A percentile compares a stretch with the other conserved stretches of the same genome.
Evolutionary conservation across 2,329 filamentous ascomycete genomes (phyloP).

Genomic region (Colletotrichum australisinense): DNA sequence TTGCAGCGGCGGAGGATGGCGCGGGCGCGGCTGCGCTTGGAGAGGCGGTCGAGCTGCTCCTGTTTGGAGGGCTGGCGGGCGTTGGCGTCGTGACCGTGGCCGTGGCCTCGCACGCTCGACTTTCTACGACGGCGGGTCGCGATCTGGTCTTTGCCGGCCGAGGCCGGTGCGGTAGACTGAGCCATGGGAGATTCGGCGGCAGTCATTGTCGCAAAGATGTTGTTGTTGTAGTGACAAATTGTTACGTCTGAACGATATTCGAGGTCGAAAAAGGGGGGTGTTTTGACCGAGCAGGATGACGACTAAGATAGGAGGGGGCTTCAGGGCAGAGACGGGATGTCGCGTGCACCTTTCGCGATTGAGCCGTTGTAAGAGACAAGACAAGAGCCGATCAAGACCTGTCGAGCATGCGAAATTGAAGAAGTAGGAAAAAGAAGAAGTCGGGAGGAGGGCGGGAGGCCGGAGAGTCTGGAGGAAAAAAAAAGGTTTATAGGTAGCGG

Average conservation of each 20-base stretch:
- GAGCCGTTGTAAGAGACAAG: not conserved
- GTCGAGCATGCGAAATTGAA: not conserved
- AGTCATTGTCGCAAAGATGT: constrained; percentile 16
- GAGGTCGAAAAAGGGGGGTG: not conserved
- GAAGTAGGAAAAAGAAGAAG: not conserved
- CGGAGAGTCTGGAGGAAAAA: constrained; percentile 9
- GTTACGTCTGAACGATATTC: not conserved
- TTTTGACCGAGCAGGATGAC: not conserved
- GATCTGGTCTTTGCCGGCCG: constrained; percentile 24
- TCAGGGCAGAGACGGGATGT: not conserved
- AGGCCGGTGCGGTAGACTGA: constrained; percentile 16
- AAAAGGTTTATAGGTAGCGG: not conserved
- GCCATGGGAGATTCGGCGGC: constrained; percentile 25
- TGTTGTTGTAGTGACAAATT: not conserved
- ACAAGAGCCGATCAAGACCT: constrained; percentile 15
- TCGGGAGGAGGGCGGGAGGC: not conserved
- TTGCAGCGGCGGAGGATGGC: constrained; percentile 33
- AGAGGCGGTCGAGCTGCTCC: constrained; percentile 32
- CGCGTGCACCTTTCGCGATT: not conserved
- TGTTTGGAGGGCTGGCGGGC: constrained; percentile 16
- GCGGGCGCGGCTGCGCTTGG: constrained; percentile 31
- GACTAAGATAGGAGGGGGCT: not conserved
- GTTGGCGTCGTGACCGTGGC: constrained; percentile 6
- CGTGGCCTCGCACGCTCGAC: constrained; percentile 32
- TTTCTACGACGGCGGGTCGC: constrained; percentile 31